These are phyloP conservation scores for Barnettozyma pratensis DNA, from an alignment of 805 yeast species.

Conservation along the genomic window DNA sequence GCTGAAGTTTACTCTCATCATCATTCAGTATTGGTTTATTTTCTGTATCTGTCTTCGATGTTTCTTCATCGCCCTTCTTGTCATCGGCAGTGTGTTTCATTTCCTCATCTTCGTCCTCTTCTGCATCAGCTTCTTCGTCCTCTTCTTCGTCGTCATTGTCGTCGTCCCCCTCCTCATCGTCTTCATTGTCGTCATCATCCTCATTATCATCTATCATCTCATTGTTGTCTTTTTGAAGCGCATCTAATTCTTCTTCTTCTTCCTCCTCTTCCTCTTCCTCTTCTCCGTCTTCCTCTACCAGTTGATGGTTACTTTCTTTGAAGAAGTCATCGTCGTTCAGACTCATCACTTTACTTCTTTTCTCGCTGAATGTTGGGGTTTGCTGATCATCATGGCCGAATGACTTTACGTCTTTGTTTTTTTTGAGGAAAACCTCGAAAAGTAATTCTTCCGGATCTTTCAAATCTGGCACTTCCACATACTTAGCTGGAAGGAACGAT, in stretches of 20 bases:
- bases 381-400: neutral
- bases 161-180: constrained; percentile 18
- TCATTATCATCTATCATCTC: constrained; percentile 16
- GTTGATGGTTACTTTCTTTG: constrained; percentile 19
- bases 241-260: constrained; percentile 27
- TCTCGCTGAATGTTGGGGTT: neutral
- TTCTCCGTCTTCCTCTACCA: constrained; percentile 21
- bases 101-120: constrained; percentile 25
- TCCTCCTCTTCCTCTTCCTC: constrained; percentile 22
- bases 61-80: constrained; percentile 9
- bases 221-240: constrained; percentile 16
- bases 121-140: constrained; percentile 25
- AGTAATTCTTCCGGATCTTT: neutral
- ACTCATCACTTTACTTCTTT: constrained; percentile 4
- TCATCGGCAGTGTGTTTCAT: constrained; percentile 16
- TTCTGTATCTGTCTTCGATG: constrained; percentile 6
- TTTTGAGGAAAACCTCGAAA: no score
- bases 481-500: neutral
- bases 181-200: constrained; percentile 8
- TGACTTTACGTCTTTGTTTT: no score
- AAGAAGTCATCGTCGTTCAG: constrained; percentile 20
- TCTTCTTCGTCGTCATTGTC: constrained; percentile 26
- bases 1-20: constrained; percentile 11
- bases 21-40: constrained; percentile 4
- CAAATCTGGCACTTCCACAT: constrained; percentile 1